Base-by-base conservation (phyloP, 2,329 filamentous ascomycete species). In the Beauveria brongniartii region DNA sequence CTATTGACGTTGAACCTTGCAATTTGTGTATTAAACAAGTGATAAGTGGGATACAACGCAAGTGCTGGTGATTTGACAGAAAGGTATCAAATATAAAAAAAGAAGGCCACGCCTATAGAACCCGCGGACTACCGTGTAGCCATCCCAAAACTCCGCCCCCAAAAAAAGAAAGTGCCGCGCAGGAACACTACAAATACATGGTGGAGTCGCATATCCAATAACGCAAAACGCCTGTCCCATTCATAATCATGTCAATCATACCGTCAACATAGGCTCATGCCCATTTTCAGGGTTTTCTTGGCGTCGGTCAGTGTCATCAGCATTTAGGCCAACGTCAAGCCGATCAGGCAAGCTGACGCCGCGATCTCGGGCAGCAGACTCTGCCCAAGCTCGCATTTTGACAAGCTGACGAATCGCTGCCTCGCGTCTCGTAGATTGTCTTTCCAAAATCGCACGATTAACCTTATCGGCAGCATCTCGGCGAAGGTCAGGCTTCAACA, bases 381-480 rank as follows among this genome's bases (percentile, higher is more conserved):
- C 93, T 10, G 91, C 88, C 91, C 93, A 99, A 1, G 88, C 86
- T 61, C 93, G 84, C 70, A 96, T 82, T 69, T 88, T 87, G 46
- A 96, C 86, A 3, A 99, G 80, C 65, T 89, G 85, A 61, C 89
- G 83, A 65, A 99, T 90, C 28, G 90, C 89, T 14, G 92, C 89
- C 72, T 96, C 91, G 63, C 88, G 84, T 64, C 86, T 82, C 66
- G 86, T 80, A 24, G 88, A 87, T 70, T 92, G 88, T 55, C 82
- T 86, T 61, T 83, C 80, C 28, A 97, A 77, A 58, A 99, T 91
- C 12, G 92, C 91, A 73, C 92, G 87, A 71, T 99, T 99, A 59
- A 99, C 94, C 67, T 83, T 83, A 63, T 87, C 87, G 5, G 94
- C 94, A n/a, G 97, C 92, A 48, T 88, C 84, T 66, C 87, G 85